phyloP scores from a whole-genome alignment of 805 yeast genomes.

The Candida fluviatilis region DNA sequence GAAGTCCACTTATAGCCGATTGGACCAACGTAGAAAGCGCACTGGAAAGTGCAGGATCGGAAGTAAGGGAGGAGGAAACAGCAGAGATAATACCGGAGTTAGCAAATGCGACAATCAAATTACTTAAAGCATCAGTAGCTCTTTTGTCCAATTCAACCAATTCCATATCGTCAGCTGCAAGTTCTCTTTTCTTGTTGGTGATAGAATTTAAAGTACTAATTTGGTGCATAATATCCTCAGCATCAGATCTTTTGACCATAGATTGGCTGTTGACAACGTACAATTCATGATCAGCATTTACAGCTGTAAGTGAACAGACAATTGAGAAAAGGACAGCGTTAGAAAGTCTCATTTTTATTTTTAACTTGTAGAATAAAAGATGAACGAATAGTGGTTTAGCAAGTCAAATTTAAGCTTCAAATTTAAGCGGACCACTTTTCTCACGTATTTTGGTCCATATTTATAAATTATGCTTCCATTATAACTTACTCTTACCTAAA shows the following conservation, averaged over 20 bases:
- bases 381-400: not conserved
- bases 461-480: no score
- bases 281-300: not conserved
- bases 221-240: not conserved
- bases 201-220: not conserved
- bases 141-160: constrained; percentile 4
- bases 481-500: not conserved
- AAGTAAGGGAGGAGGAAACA: not conserved
- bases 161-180: not conserved
- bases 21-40: constrained; percentile 18
- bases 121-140: not conserved
- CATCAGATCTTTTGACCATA: constrained; percentile 1
- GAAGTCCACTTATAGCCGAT: constrained; percentile 27
- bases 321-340: not conserved
- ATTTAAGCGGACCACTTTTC: no score
- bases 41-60: not conserved
- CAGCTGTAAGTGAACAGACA: not conserved
- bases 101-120: constrained; percentile 3
- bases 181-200: constrained; percentile 2
- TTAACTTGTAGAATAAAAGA: not conserved
- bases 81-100: constrained; percentile 2
- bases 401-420: not conserved
- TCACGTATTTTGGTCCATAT: not conserved
- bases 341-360: constrained; percentile 1
- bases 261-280: not conserved